Evolutionary conservation across 257 asterid species (phyloP).

Genomic region (Nyctanthes arbortristis): DNA sequence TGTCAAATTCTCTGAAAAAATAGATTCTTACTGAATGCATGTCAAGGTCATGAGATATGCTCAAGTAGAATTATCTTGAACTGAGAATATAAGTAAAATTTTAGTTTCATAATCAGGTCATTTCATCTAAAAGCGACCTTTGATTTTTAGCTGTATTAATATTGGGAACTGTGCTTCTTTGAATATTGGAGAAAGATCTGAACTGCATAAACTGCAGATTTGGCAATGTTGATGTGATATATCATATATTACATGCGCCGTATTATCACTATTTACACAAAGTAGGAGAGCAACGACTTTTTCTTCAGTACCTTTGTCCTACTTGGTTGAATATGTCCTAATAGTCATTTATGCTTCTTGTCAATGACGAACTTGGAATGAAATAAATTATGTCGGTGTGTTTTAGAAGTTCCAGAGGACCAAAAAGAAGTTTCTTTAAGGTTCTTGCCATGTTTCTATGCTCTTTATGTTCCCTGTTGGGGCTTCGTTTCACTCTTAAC

Average conservation of each 20-base stretch:
- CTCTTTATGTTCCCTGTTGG: no score
- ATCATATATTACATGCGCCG: background rate
- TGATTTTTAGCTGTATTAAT: background rate
- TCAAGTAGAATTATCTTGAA: background rate
- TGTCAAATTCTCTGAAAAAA: background rate
- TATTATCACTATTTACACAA: background rate
- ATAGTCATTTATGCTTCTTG: no score
- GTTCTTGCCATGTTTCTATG: no score
- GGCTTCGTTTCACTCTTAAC: no score
- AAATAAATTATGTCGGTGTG: no score
- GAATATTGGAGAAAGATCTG: background rate
- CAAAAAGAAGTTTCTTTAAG: no score
- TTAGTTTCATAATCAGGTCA: background rate
- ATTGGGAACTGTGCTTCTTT: background rate
- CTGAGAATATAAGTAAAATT: background rate
- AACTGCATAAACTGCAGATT: background rate
- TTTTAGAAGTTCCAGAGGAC: no score
- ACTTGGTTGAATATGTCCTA: no score
- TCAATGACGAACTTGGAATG: no score
- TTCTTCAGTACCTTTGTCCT: no score
- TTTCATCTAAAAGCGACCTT: background rate
- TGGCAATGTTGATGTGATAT: background rate
- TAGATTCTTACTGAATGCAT: background rate
- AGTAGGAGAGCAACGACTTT: no score
- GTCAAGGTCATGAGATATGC: background rate